Base-by-base conservation (phyloP, 805 yeast genomes). In the Yarrowia yakushimensis region DNA sequence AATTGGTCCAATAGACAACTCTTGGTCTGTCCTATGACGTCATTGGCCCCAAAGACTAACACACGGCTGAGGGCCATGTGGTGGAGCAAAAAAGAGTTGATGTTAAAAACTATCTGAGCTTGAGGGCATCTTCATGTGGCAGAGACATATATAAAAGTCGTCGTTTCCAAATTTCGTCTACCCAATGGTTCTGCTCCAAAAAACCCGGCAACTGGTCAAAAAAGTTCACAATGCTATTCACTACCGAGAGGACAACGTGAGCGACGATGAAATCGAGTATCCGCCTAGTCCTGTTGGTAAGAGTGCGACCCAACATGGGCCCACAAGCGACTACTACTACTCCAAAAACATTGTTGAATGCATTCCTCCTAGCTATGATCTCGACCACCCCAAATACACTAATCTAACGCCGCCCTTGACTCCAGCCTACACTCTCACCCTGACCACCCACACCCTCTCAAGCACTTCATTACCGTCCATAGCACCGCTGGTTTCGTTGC, bases 191-290 rank as follows among this genome's bases (percentile, higher is more conserved):
- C 52, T 45, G 36, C 20, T 45, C 52, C 36, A 45, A 20, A 45
- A 45, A 30, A 45, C 52, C 36, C 52, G 52, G 15, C 36, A 12
- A 36, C 36, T 45, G 52, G 52, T 45, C 36, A 45, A 30, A 30
- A 45, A 45, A 30, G 52, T 45, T 13, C 52, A 45, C 52, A 45
- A 45, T 45, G 52, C 52, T 12, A 30, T 45, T 17, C 52, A 45
- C 17, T 18, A 13, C 27, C 36, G 52, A 45, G 52, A 45, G 17
- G n/a, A 13, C 36, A 45, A 36, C 33, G n/a, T 43, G 48, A 42
- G 31, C 50, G 50, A 45, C 15, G 52, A 45, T 36, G 52, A 45
- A 1, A 18, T 45, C 6, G 48, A 43, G 8, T 22, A 28, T 9
- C 34, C 28, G 23, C 23, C 50, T 12, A 43, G 17, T 28, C 50